phyloP scores from a whole-genome alignment of 805 yeast genomes.

The Yarrowia sp. region DNA sequence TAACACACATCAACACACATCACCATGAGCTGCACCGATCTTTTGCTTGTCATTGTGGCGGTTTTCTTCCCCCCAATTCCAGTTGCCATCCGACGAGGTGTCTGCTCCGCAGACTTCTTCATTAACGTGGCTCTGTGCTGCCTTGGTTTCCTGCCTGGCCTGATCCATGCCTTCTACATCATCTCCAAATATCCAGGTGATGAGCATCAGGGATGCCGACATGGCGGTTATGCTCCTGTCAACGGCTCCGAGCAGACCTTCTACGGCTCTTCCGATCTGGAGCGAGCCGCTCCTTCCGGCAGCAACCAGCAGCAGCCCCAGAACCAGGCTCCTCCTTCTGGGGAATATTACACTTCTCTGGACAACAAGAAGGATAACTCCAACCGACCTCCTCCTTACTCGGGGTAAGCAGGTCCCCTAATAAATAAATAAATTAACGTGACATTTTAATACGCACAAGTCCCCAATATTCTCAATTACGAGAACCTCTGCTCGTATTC shows the following conservation, averaged over 20 bases:
- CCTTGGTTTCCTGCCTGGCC: slow-evolving; percentile 73
- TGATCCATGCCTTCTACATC: slow-evolving; percentile 73
- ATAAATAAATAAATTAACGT: background rate
- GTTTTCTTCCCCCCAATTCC: slow-evolving; percentile 77
- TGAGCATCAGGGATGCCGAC: slow-evolving; percentile 11
- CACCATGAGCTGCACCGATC: slow-evolving; percentile 45
- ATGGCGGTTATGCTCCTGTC: background rate
- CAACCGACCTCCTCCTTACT: slow-evolving; percentile 22
- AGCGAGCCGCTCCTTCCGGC: slow-evolving; percentile 17
- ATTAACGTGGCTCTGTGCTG: slow-evolving; percentile 69
- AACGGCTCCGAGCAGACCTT: slow-evolving; percentile 7
- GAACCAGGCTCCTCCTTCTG: slow-evolving; percentile 18
- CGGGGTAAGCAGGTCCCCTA: background rate
- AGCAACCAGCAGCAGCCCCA: slow-evolving; percentile 13
- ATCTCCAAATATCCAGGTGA: slow-evolving; percentile 63
- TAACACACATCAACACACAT: background rate
- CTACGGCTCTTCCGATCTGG: slow-evolving; percentile 23
- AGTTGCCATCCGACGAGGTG: slow-evolving; percentile 67
- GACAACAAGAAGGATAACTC: slow-evolving; percentile 13
- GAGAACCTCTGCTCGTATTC: background rate
- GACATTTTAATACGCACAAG: background rate
- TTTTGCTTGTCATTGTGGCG: slow-evolving; percentile 64
- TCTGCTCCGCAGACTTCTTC: slow-evolving; percentile 63
- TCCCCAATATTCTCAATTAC: too few relatives aligned
- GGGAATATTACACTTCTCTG: slow-evolving; percentile 10